Percentiles rank a stretch among this genome's conserved stretches.
These are phyloP conservation scores for Rhododendron mucronatum DNA, from an alignment of 148 eudicot genomes.

Conservation along the genomic window DNA sequence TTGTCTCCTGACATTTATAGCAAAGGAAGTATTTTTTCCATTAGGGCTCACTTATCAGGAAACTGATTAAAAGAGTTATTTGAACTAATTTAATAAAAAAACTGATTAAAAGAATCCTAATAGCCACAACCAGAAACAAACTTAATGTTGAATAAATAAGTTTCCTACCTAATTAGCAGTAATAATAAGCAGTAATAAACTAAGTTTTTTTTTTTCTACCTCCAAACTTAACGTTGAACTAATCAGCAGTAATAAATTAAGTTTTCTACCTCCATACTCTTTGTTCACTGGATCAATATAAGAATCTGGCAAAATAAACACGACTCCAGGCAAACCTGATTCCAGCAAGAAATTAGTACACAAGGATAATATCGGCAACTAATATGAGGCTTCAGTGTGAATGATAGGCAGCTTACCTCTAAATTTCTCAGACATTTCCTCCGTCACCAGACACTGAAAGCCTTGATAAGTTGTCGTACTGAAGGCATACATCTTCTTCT, in stretches of 20 bases:
- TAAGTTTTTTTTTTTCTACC: slow-evolving; percentile 33
- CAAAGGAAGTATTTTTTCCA: neutral
- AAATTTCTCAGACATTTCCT: slow-evolving; percentile 72
- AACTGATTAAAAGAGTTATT: too few relatives aligned
- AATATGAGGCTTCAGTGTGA: neutral
- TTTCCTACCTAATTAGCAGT: neutral
- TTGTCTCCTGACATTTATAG: slow-evolving; percentile 60
- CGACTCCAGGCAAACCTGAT: slow-evolving; percentile 78
- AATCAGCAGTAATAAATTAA: neutral
- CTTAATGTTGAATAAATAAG: too few relatives aligned
- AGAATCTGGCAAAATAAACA: slow-evolving; percentile 92
- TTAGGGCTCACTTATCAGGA: neutral
- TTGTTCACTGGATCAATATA: slow-evolving; percentile 91
- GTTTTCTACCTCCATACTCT: slow-evolving; percentile 80
- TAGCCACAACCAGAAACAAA: neutral
- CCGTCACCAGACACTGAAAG: slow-evolving; percentile 72
- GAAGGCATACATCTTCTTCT: slow-evolving; percentile 83
- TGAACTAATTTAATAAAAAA: neutral
- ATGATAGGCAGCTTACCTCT: slow-evolving; percentile 35
- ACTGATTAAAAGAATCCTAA: neutral
- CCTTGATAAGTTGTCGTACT: slow-evolving; percentile 87
- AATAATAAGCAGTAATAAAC: neutral
- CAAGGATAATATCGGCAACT: neutral
- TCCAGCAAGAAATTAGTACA: neutral
- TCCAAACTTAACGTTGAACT: slow-evolving; percentile 15